Conservation (phyloP, 2,329 filamentous ascomycete species). For the Hymenoscyphus fructigenus region DNA sequence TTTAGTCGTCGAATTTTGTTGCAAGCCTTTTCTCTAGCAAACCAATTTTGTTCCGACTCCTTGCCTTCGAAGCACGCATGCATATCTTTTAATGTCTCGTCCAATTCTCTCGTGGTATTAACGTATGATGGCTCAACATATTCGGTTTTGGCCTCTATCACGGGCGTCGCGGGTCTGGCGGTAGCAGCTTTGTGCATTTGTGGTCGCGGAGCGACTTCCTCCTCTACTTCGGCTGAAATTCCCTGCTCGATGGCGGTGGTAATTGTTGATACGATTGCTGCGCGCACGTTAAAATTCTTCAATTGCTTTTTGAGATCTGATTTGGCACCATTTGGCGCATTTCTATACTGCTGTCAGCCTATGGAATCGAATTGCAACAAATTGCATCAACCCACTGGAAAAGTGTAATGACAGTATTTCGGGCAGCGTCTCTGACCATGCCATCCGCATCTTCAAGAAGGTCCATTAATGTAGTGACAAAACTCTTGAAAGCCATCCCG, state of each 20-base stretch:
- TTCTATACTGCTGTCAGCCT: slow-evolving; percentile 45
- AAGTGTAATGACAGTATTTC: slow-evolving; percentile 79
- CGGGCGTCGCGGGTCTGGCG: slow-evolving; percentile 56
- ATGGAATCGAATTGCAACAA: not conserved
- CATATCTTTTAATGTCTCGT: slow-evolving; percentile 84
- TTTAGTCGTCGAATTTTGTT: slow-evolving; percentile 74
- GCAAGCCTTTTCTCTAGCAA: slow-evolving; percentile 78
- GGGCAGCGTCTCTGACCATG: slow-evolving; percentile 81
- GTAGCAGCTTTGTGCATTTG: slow-evolving; percentile 46
- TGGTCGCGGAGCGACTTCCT: slow-evolving; percentile 38
- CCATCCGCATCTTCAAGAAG: slow-evolving; percentile 88
- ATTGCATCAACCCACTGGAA: slow-evolving; percentile 60
- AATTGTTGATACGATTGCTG: slow-evolving; percentile 81
- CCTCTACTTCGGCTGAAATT: slow-evolving; percentile 31
- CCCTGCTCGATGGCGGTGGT: slow-evolving; percentile 62
- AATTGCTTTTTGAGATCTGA: slow-evolving; percentile 86
- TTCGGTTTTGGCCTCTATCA: slow-evolving; percentile 64
- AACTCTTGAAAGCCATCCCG: slow-evolving; percentile 75
- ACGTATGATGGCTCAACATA: slow-evolving; percentile 78
- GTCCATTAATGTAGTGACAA: slow-evolving; percentile 80
- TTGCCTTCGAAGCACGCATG: slow-evolving; percentile 77
- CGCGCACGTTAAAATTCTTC: slow-evolving; percentile 78
- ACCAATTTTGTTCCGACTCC: slow-evolving; percentile 90
- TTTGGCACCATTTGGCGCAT: slow-evolving; percentile 79
- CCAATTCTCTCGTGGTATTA: slow-evolving; percentile 82